These are phyloP conservation scores for Neurospora sp. DNA, from an alignment of 495 filamentous ascomycete genomes.

Conservation along the genomic window DNA sequence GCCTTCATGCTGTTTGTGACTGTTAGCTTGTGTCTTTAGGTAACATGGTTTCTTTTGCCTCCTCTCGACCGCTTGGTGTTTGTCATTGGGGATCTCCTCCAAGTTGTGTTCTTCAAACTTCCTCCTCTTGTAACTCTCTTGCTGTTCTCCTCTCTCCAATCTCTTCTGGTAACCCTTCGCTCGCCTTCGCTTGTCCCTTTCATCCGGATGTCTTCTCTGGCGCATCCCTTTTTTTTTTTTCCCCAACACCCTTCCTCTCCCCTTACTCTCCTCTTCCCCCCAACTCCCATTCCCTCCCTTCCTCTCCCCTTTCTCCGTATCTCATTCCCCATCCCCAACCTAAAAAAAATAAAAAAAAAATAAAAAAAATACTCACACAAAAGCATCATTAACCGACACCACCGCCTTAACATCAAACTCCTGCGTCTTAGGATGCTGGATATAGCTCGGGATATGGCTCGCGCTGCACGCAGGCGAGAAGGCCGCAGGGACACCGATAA, in stretches of 20 bases:
- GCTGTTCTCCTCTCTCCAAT: not conserved
- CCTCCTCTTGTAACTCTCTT: not conserved
- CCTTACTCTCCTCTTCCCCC: no score
- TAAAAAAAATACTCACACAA: conserved; percentile 56
- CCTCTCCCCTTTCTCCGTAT: not conserved
- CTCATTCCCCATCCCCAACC: no score
- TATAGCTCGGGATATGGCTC: conserved; percentile 72
- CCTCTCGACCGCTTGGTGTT: not conserved
- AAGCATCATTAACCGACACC: conserved; percentile 87
- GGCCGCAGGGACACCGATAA: conserved; percentile 79
- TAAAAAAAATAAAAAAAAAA: not conserved
- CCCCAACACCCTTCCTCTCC: not conserved
- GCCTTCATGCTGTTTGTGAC: conserved; percentile 61
- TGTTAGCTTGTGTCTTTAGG: not conserved
- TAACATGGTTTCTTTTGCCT: not conserved
- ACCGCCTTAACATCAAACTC: conserved; percentile 75
- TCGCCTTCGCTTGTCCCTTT: not conserved
- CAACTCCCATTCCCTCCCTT: no score
- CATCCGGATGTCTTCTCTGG: not conserved
- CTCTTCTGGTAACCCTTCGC: not conserved
- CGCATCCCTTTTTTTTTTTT: not conserved
- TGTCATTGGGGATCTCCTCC: not conserved
- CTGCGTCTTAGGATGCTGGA: conserved; percentile 62
- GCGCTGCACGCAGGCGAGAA: conserved; percentile 75
- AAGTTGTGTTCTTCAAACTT: not conserved